Evolutionary conservation across 2,329 filamentous ascomycete species (phyloP).

Genomic region (Zymoseptoria crescenta): DNA sequence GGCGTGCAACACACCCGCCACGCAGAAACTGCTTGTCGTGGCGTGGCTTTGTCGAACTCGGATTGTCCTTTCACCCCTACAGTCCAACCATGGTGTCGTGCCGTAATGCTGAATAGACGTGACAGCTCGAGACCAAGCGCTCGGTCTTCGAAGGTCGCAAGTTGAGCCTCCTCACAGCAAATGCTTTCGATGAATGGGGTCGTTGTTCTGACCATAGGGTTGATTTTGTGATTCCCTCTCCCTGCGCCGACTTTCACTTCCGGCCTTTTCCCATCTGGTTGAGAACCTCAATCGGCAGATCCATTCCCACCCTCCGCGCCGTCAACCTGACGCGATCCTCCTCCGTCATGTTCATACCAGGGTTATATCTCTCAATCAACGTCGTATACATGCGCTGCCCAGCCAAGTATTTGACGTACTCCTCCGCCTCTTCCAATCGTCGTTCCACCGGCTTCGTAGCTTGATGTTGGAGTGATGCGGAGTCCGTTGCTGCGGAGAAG

Average conservation of each 20-base stretch:
- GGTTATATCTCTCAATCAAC: constrained; percentile 86
- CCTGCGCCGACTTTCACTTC: neutral
- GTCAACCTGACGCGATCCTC: constrained; percentile 74
- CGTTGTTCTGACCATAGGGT: neutral
- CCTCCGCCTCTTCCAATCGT: constrained; percentile 53
- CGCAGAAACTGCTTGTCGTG: neutral
- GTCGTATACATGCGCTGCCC: constrained; percentile 79
- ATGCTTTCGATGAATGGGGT: neutral
- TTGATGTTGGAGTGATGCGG: constrained; percentile 33
- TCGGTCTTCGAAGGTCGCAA: neutral
- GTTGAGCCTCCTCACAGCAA: neutral
- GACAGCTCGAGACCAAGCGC: neutral
- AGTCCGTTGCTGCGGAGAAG: constrained; percentile 39
- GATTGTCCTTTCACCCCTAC: neutral
- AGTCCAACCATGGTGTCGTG: neutral
- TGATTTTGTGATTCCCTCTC: neutral
- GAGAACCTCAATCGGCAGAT: constrained; percentile 59
- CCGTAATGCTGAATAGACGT: neutral
- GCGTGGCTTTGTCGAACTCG: neutral
- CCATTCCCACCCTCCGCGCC: constrained; percentile 81
- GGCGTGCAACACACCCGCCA: too few species aligned
- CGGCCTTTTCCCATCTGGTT: neutral
- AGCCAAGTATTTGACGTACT: constrained; percentile 70
- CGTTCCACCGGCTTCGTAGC: constrained; percentile 23
- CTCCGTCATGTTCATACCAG: constrained; percentile 80